These are phyloP conservation scores for Juncus inflexus DNA, from an alignment of 176 grass and related monocot genomes.

Conservation along the genomic window DNA sequence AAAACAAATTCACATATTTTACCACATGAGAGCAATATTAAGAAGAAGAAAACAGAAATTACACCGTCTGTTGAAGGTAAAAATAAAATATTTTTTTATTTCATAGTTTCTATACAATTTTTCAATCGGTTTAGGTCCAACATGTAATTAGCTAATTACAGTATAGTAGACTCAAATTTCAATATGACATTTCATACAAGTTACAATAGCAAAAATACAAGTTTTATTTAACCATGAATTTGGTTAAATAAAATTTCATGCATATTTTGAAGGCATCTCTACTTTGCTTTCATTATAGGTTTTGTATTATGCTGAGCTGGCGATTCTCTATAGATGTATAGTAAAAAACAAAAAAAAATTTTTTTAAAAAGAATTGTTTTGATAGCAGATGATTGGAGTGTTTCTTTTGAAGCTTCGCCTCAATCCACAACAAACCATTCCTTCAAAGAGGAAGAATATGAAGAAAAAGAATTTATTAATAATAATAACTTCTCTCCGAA, in stretches of 20 bases:
- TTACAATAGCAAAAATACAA: too few relatives aligned
- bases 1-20: slow-evolving; percentile 35
- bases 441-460: slow-evolving; percentile 14
- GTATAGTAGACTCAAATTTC: too few relatives aligned
- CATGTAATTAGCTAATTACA: too few relatives aligned
- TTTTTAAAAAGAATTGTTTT: slow-evolving; percentile 5
- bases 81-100: slow-evolving; percentile 3
- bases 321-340: neutral
- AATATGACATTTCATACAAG: too few relatives aligned
- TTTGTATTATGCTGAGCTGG: slow-evolving; percentile 22
- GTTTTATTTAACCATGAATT: too few relatives aligned
- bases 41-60: slow-evolving; percentile 31
- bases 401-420: slow-evolving; percentile 33
- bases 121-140: neutral
- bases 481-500: slow-evolving; percentile 13
- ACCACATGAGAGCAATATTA: slow-evolving; percentile 31
- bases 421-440: slow-evolving; percentile 16
- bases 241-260: too few relatives aligned
- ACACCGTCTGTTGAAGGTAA: slow-evolving; percentile 40
- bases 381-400: slow-evolving; percentile 43
- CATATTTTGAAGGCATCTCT: neutral
- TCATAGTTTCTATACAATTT: neutral
- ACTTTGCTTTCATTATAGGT: slow-evolving; percentile 8
- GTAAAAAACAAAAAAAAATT: neutral
- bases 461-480: neutral